Evolutionary conservation across 805 yeast species (phyloP).

Genomic region (Lipomyces yamanashiensis): DNA sequence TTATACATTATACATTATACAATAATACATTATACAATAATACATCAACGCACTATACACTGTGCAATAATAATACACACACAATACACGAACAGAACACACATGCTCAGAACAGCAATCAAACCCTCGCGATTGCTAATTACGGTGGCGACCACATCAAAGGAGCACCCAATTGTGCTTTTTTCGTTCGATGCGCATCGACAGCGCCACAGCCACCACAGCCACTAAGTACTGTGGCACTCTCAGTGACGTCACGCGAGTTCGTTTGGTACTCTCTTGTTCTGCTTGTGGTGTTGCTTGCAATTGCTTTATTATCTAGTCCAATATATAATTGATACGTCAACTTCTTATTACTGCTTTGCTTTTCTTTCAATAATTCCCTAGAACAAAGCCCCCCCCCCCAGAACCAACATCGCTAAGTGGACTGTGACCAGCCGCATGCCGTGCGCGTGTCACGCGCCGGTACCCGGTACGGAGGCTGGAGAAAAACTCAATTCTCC

Average conservation of each 20-base stretch:
- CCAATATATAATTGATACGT: background rate
- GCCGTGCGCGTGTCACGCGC: conserved; percentile 23
- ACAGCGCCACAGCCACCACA: conserved; percentile 9
- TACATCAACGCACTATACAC: no score
- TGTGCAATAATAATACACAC: no score
- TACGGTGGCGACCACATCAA: background rate
- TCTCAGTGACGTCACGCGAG: conserved; percentile 1
- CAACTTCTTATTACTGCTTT: no score
- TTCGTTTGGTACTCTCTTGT: background rate
- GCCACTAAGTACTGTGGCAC: conserved; percentile 2
- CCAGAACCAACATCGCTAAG: background rate
- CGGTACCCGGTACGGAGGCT: conserved; percentile 11
- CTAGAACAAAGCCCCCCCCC: background rate
- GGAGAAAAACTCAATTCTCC: conserved; percentile 3
- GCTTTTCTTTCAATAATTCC: background rate
- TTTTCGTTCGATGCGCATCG: conserved; percentile 16
- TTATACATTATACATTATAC: background rate
- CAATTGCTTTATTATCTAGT: no score
- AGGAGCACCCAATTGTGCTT: background rate
- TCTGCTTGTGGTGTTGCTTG: background rate
- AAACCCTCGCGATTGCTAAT: background rate
- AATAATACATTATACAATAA: background rate
- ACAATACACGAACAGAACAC: no score
- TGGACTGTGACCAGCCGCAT: conserved; percentile 13
- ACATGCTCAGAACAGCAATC: background rate